Base-by-base conservation (phyloP, 192 early-diverging fungal genomes). In the Backusella morwellensis region DNA sequence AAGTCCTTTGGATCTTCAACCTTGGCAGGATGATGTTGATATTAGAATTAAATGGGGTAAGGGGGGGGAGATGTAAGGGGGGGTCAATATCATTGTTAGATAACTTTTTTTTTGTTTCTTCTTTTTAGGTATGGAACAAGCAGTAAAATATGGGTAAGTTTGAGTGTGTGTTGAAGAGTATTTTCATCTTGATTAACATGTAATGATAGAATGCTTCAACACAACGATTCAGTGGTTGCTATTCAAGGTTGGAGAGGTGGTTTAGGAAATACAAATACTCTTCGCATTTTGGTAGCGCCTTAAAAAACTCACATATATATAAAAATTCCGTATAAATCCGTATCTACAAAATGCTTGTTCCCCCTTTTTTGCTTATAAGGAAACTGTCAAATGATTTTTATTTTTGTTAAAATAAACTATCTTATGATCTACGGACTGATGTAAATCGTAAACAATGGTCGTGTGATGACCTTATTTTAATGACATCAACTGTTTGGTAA, bases 201-300 rank as follows among this genome's bases (percentile, higher is more conserved):
- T 68, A n/a, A n/a, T 40, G 74, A 84, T 4, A 90, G 91, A 3
- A 78, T 95, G 59, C 76, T 95, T 50, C 76, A 90, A 75, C 85
- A 84, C 67, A 90, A 90, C 63, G 93, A 95, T 68, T 80, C 90
- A 17, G 88, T 95, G 26, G 90, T 95, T 67, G 90, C 90, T 73
- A 88, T 95, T 73, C 93, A 95, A 81, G 93, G 93, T n/a, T 95
- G 93, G 93, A 90, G 90, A 78, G 91, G 92, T 32, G 93, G 93
- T 34, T 80, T 93, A 19, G 93, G 93, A 72, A 91, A 95, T 84
- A 93, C 93, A 70, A 95, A 95, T 83, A 93, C 93, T 35, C 87
- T 95, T 76, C 91, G 93, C 63, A 87, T 95, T 14, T 80, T 95
- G 42, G 66, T 74, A 47, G 50, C 72, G 19, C 80, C 75, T 14